A percentile compares a stretch with the other conserved stretches of the same genome.
Conservation (phyloP, 2,329 filamentous ascomycete genomes). For the Escovopsis sp. region DNA sequence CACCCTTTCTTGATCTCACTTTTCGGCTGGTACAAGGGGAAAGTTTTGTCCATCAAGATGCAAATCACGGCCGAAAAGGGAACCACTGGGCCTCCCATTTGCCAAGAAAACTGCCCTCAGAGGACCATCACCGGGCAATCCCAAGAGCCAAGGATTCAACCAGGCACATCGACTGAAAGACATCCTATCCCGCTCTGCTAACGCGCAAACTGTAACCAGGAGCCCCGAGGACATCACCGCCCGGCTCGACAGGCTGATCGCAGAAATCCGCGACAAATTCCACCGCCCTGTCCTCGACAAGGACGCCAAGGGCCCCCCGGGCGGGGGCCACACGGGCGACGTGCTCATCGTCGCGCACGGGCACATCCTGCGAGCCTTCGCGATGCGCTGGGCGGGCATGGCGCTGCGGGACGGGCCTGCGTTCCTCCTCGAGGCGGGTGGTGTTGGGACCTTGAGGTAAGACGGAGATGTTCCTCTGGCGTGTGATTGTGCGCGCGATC, state of each 20-base stretch:
- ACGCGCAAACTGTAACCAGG: conserved; percentile 23
- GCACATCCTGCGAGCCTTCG: conserved; percentile 76
- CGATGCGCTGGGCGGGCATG: conserved; percentile 70
- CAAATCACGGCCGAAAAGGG: neutral
- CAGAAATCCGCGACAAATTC: conserved; percentile 52
- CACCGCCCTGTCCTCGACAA: conserved; percentile 48
- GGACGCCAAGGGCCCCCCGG: conserved; percentile 15
- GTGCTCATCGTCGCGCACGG: conserved; percentile 67
- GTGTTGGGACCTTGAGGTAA: conserved; percentile 63
- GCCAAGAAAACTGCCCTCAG: too few species aligned
- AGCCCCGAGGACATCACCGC: conserved; percentile 56
- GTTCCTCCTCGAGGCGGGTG: conserved; percentile 78
- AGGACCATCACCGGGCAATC: too few species aligned
- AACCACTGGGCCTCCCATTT: neutral
- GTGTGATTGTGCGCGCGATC: too few species aligned
- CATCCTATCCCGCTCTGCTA: neutral
- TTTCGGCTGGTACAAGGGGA: too few species aligned
- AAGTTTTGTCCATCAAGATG: too few species aligned
- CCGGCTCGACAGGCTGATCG: conserved; percentile 61
- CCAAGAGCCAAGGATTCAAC: neutral
- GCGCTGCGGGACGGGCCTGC: conserved; percentile 58
- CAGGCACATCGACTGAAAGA: neutral
- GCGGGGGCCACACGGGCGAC: conserved; percentile 14
- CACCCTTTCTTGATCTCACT: too few species aligned
- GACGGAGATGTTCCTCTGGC: too few species aligned